Evolutionary conservation across 2,329 filamentous ascomycete genomes (phyloP), one percentile per base, ranked within the genome.

Genomic region (Fusarium agapanthi): DNA sequence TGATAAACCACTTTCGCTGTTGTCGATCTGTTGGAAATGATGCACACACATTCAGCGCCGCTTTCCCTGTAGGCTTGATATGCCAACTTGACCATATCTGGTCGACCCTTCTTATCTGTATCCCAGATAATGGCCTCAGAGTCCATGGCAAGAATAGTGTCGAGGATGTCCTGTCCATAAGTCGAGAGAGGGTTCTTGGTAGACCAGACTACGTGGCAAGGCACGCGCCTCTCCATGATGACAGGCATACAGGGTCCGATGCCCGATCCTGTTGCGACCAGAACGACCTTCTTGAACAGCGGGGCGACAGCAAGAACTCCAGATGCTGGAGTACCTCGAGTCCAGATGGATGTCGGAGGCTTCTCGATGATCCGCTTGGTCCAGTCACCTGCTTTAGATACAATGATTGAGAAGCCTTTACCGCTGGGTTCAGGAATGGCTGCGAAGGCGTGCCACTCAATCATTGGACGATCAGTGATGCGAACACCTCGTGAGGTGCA

Each of bases 371-470:
- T 85, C 37, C 85, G 83, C 24, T 82, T 82, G 0, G 91, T 93
- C 91, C 91, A 93, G 81, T 93, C 91, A 12, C 91, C 91, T 4
- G 90, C 90, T 67, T 89, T 90, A 54, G 90, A 91, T 26, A 93
- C 84, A 20, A 93, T 81, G 28, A 91, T 83, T 1, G 89, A 91
- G 81, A 90, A 93, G 16, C 87, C 89, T 35, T 81, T 80, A 1
- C 72, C 72, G 15, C 43, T 67, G 1, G 87, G 84, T 68, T 89
- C 86, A 2, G 91, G 89, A 58, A 93, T 91, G 0, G 89, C 89
- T 34, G 91, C 92, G 75, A 93, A 93, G 2, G 88, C 86, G 79
- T 93, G 92, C 84, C 90, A 92, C 80, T 93, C 91, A 14, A 85
- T 82, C 44, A 92, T 81, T 0, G 91, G 90, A 10, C 84, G 84